Conservation (phyloP, 78 protist genomes). For the Tieghemostelium lacteum region DNA sequence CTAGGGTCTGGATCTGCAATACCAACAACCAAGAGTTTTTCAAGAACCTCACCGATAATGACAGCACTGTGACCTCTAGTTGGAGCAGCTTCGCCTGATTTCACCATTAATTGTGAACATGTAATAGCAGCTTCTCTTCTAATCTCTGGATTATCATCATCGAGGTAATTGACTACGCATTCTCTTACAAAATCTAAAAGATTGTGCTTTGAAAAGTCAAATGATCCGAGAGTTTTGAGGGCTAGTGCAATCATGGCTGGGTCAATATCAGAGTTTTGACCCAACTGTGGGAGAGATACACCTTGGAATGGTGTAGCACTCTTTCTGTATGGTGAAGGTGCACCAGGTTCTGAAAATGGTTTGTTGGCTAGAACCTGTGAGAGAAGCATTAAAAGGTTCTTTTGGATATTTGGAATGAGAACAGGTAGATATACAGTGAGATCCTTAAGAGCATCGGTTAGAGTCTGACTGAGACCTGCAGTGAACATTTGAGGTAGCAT, state of each 20-base stretch:
- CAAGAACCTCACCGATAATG: constrained; percentile 85
- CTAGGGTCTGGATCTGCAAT: constrained; percentile 89
- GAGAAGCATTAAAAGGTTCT: constrained; percentile 31
- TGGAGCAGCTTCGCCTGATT: constrained; percentile 50
- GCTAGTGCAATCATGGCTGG: constrained; percentile 79
- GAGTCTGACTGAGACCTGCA: constrained; percentile 27
- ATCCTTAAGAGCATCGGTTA: constrained; percentile 57
- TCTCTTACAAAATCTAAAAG: constrained; percentile 82
- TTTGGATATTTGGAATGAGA: constrained; percentile 72
- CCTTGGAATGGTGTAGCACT: constrained; percentile 56
- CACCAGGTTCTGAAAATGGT: constrained; percentile 43
- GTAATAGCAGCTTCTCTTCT: constrained; percentile 68
- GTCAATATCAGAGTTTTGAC: constrained; percentile 35
- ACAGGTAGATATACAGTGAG: constrained; percentile 61
- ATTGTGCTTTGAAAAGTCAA: constrained; percentile 83
- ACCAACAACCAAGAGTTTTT: constrained; percentile 81
- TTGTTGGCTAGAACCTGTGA: constrained; percentile 31
- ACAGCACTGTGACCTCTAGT: constrained; percentile 65
- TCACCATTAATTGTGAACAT: constrained; percentile 45
- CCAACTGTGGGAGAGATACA: constrained; percentile 11
- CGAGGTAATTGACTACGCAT: constrained; percentile 83
- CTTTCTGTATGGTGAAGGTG: constrained; percentile 49
- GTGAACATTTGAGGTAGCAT: constrained; percentile 74
- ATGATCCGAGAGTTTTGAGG: constrained; percentile 82
- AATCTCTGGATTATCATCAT: constrained; percentile 74